Evolutionary conservation across 2,329 filamentous ascomycete species (phyloP).

Genomic region (Fusarium acutatum): DNA sequence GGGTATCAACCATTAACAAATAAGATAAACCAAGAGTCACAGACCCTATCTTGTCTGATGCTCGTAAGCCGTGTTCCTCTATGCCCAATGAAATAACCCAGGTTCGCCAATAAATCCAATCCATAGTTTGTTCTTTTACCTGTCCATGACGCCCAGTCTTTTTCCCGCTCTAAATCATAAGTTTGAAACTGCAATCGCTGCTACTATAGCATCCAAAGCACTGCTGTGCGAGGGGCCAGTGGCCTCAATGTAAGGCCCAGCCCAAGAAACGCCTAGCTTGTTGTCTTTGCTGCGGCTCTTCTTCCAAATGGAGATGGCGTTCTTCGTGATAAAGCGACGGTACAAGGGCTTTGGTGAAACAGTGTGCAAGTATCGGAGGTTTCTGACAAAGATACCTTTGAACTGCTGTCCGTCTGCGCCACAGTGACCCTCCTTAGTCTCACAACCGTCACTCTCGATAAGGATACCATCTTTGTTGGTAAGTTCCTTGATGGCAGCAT

Average conservation of each 20-base stretch:
- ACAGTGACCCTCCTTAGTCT: conserved; percentile 48
- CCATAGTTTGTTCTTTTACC: conserved; percentile 11
- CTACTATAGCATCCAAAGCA: conserved; percentile 73
- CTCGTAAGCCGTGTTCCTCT: conserved; percentile 15
- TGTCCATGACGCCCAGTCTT: conserved; percentile 12
- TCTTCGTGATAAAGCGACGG: conserved; percentile 63
- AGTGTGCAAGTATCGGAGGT: conserved; percentile 66
- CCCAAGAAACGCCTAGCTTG: conserved; percentile 71
- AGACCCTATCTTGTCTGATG: conserved; percentile 10
- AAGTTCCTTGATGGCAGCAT: conserved; percentile 58
- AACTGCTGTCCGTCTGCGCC: conserved; percentile 68
- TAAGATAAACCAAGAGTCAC: conserved; percentile 25
- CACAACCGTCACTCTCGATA: conserved; percentile 48
- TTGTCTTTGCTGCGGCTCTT: conserved; percentile 61
- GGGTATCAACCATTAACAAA: conserved; percentile 41
- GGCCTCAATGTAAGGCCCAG: conserved; percentile 62
- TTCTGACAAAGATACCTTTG: conserved; percentile 76
- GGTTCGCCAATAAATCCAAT: conserved; percentile 27
- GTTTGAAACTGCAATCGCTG: conserved; percentile 57
- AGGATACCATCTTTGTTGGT: conserved; percentile 58
- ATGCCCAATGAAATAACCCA: conserved; percentile 21
- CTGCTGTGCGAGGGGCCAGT: conserved; percentile 70
- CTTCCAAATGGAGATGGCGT: conserved; percentile 72
- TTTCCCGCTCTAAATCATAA: background rate
- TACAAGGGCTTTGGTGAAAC: conserved; percentile 60